phyloP scores from a whole-genome alignment of 1,284 basidiomycete species.

The Heterobasidion irregulare region DNA sequence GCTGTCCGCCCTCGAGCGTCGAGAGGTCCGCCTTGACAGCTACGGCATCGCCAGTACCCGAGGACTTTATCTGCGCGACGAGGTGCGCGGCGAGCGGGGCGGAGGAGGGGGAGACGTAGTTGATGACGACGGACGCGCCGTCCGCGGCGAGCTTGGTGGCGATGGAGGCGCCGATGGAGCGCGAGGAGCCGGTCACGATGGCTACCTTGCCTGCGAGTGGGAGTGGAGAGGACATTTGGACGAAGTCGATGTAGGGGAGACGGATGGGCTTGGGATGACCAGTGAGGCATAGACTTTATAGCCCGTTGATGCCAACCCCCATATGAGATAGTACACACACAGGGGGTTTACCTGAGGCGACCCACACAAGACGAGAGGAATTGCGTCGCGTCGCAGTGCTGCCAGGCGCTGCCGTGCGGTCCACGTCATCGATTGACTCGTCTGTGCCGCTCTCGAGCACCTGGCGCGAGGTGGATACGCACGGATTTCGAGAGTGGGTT shows the following conservation, averaged over 20 bases:
- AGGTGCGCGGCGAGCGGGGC: constrained; percentile 32
- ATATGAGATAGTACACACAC: no score
- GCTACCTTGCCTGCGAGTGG: constrained; percentile 36
- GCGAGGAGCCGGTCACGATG: constrained; percentile 51
- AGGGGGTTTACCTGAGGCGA: no score
- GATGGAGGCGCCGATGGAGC: constrained; percentile 49
- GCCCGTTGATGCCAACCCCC: not conserved
- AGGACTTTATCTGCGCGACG: constrained; percentile 31
- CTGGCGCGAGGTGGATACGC: no score
- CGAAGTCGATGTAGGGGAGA: not conserved
- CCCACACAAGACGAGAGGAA: no score
- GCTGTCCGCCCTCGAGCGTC: constrained; percentile 31
- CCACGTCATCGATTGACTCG: no score
- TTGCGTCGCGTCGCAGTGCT: no score
- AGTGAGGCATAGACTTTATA: not conserved
- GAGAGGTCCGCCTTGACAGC: constrained; percentile 45
- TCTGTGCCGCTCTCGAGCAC: no score
- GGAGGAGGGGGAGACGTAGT: constrained; percentile 31
- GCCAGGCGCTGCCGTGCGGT: no score
- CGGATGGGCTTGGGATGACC: no score
- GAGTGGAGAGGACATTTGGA: not conserved
- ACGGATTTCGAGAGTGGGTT: no score
- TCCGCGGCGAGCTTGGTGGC: constrained; percentile 41
- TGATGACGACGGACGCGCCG: constrained; percentile 51
- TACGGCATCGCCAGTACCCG: constrained; percentile 37